Conservation (phyloP, 495 filamentous ascomycete species). For the Xylaria telfairii region DNA sequence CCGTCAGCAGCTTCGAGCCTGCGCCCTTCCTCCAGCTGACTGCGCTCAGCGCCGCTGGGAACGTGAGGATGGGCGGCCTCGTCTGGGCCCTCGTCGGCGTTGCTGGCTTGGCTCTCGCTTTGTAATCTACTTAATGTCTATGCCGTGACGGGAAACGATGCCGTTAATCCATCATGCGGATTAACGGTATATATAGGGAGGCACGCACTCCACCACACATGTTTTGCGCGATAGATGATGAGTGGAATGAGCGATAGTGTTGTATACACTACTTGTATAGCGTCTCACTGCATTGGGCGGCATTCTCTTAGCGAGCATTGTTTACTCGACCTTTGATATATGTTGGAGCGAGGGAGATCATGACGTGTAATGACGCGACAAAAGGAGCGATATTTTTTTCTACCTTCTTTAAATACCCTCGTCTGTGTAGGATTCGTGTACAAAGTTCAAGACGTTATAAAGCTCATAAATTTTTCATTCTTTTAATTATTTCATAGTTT, state of each 20-base stretch:
- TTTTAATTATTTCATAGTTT: neutral
- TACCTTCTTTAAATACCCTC: conserved; percentile 3
- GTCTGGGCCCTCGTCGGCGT: conserved; percentile 13
- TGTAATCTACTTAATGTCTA: conserved; percentile 6
- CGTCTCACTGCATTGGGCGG: no score
- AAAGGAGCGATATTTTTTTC: neutral
- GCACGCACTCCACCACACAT: no score
- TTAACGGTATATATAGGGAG: no score
- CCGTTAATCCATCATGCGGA: no score
- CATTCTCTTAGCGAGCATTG: no score
- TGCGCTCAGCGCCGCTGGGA: conserved; percentile 2
- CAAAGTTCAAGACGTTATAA: neutral
- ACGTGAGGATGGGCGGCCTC: neutral
- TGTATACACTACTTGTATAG: conserved; percentile 11
- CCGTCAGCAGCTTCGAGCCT: conserved; percentile 43
- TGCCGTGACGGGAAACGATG: no score
- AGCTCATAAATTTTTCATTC: neutral
- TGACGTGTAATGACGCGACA: neutral
- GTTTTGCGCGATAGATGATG: neutral
- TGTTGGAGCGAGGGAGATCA: neutral
- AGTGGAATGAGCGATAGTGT: neutral
- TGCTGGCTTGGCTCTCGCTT: neutral
- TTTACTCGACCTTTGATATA: neutral
- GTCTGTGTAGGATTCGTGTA: conserved; percentile 4
- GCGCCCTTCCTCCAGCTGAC: conserved; percentile 26